These are phyloP conservation scores for Butyriboletus loyo DNA, from an alignment of 768 basidiomycete genomes.

Conservation along the genomic window DNA sequence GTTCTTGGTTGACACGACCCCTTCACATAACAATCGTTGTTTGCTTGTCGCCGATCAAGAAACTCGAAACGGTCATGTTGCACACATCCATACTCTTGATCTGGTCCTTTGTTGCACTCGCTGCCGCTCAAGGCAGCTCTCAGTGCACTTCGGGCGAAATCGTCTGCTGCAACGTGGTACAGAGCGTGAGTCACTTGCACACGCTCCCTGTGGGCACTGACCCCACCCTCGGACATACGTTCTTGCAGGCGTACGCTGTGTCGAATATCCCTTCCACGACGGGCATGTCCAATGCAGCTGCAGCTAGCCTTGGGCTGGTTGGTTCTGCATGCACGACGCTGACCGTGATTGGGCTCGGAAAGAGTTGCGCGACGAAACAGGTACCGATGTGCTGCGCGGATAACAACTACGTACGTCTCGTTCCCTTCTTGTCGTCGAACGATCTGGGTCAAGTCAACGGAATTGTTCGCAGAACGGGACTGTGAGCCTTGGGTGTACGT, in stretches of 20 bases:
- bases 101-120: slow-evolving; percentile 3
- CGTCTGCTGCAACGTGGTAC: slow-evolving; percentile 9
- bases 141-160: slow-evolving; percentile 8
- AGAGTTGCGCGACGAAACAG: slow-evolving; percentile 8
- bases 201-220: neutral
- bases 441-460: neutral
- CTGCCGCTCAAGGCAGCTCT: slow-evolving; percentile 3
- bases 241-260: slow-evolving; percentile 5
- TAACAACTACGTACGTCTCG: slow-evolving; percentile 10
- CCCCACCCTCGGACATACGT: neutral
- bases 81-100: neutral
- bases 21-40: neutral
- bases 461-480: slow-evolving; percentile 3
- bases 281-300: slow-evolving; percentile 5
- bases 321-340: slow-evolving; percentile 4
- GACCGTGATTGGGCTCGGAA: slow-evolving; percentile 13
- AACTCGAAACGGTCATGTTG: slow-evolving; percentile 3
- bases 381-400: slow-evolving; percentile 13
- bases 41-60: neutral
- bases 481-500: slow-evolving; percentile 12
- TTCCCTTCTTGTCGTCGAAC: neutral
- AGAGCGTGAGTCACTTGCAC: slow-evolving; percentile 6
- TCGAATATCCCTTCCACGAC: slow-evolving; percentile 1
- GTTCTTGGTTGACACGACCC: neutral
- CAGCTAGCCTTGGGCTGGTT: slow-evolving; percentile 15